Base-by-base conservation (phyloP, 805 yeast genomes). In the Yarrowia bubula region DNA sequence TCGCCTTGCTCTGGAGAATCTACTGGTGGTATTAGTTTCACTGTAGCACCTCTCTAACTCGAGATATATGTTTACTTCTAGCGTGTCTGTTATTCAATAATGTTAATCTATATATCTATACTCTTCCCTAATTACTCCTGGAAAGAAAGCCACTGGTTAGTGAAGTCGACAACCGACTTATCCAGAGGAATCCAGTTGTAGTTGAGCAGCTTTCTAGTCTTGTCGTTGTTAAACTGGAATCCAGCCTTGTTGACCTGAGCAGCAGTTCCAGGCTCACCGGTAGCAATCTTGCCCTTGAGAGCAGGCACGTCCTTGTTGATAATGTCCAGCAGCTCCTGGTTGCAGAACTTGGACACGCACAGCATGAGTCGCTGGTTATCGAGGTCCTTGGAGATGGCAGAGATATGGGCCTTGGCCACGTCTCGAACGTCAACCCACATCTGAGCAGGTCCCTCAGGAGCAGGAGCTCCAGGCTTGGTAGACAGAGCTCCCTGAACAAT, bases 381-480 rank as follows among this genome's bases (percentile, higher is more conserved):
- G 10, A 66, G 55, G 9, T 13, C 6, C 73, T 73, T 53, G 74
- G 66, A 67, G 65, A 83, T 76, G 7, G 87, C 85, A 13, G 71
- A 69, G 11, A 84, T 69, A 70, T 86, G 90, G 6, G 86, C 85
- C 58, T 71, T 72, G 8, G 89, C 87, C 43, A 83, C 87, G 70
- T 86, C 89, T 70, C 88, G 79, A 7, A 85, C 88, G 71, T 86
- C 88, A 37, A 82, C 77, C 65, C 58, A 51, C 58, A 51, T 51
- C 35, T 51, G 58, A 14, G 58, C 58, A 37, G 73, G 79, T 13
- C 69, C 46, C 8, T 17, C 58, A 32, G 37, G 28, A 14, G 63
- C 31, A 8, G 17, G 33, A 17, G 28, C 14, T 7, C 58, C 57
- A 8, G 43, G 51, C 22, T 35, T 37, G 43, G 51, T 44, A 5